Percentiles rank a stretch among this genome's conserved stretches.
These are phyloP conservation scores for Polymyxa betae DNA, from an alignment of 208 protist species.

Conservation along the genomic window DNA sequence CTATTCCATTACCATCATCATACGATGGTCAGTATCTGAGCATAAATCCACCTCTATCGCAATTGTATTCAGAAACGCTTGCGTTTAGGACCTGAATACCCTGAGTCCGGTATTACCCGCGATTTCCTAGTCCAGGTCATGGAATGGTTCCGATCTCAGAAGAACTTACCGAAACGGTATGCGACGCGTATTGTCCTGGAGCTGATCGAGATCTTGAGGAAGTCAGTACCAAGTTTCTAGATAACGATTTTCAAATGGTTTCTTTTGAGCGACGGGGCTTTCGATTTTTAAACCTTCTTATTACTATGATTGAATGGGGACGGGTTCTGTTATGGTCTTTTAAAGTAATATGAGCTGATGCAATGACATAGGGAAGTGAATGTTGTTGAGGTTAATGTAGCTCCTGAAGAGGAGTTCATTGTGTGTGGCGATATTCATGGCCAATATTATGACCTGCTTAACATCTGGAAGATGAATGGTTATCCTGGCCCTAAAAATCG, in stretches of 20 bases:
- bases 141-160: background rate
- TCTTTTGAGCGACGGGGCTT: too few species aligned
- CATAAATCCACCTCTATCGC: too few species aligned
- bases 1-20: constrained; percentile 15
- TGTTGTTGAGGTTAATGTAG: background rate
- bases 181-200: background rate
- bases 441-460: constrained; percentile 41
- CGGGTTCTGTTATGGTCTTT: background rate
- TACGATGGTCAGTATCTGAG: background rate
- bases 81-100: background rate
- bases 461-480: constrained; percentile 19
- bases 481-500: background rate
- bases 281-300: background rate
- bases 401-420: background rate
- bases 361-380: too few species aligned
- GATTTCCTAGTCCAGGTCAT: background rate
- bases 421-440: constrained; percentile 48
- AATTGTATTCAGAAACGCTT: too few species aligned
- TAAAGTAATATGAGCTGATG: too few species aligned
- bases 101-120: background rate
- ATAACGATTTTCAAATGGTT: background rate
- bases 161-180: constrained; percentile 6
- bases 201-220: constrained; percentile 9
- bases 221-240: background rate
- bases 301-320: background rate